Conservation (phyloP, 345 rosid genomes). For the Litchi chinensis region DNA sequence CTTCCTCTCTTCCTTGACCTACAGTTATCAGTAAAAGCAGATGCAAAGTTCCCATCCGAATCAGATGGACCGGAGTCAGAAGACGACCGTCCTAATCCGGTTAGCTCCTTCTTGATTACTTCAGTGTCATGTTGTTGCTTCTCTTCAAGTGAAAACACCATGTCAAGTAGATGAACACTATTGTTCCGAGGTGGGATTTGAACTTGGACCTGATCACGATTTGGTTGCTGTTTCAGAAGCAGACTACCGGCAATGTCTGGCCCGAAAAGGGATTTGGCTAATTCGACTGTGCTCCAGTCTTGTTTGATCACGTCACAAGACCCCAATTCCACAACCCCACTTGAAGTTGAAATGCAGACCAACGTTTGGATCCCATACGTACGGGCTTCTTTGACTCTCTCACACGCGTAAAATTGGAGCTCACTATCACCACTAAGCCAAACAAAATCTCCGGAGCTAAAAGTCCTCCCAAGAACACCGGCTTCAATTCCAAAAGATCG, state of each 20-base stretch:
- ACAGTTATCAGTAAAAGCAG: slow-evolving; percentile 10
- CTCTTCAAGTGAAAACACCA: slow-evolving; percentile 24
- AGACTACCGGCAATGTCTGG: slow-evolving; percentile 17
- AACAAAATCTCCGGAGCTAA: slow-evolving; percentile 33
- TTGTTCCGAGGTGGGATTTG: not conserved
- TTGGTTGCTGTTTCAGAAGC: slow-evolving; percentile 13
- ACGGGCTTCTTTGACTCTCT: slow-evolving; percentile 50
- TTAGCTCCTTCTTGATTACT: slow-evolving; percentile 20
- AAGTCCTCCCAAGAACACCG: slow-evolving; percentile 42
- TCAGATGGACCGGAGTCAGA: slow-evolving; percentile 44
- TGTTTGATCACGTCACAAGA: slow-evolving; percentile 39
- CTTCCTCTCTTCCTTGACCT: slow-evolving; percentile 37
- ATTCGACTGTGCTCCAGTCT: slow-evolving; percentile 41
- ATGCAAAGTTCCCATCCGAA: slow-evolving; percentile 29
- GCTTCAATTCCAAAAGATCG: slow-evolving; percentile 37
- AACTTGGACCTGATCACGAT: slow-evolving; percentile 1
- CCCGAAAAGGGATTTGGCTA: slow-evolving; percentile 40
- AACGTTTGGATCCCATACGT: slow-evolving; percentile 50
- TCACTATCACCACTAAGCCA: slow-evolving; percentile 46
- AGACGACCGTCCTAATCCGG: slow-evolving; percentile 31
- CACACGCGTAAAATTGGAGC: slow-evolving; percentile 41
- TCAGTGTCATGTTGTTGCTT: slow-evolving; percentile 9
- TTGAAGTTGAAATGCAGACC: slow-evolving; percentile 43
- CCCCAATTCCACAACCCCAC: slow-evolving; percentile 63
- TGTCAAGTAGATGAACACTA: slow-evolving; percentile 25